Conservation (phyloP, 169 alveolate genomes). For the Eimeria tenella region DNA sequence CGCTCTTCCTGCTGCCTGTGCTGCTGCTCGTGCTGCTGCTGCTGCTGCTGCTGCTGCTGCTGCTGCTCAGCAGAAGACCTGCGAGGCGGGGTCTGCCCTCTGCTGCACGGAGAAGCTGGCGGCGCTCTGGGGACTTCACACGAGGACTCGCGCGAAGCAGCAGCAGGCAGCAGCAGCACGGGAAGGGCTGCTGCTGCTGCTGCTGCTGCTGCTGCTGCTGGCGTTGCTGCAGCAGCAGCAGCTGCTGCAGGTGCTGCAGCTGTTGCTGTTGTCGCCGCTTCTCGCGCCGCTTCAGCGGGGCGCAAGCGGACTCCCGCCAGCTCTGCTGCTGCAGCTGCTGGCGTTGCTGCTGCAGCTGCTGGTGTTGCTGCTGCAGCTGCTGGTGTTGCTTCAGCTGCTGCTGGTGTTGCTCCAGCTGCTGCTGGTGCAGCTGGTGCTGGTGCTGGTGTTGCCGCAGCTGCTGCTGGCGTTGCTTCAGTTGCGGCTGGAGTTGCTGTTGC, state of each 20-base stretch:
- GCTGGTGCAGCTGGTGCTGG: background rate
- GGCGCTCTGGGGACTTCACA: constrained; percentile 36
- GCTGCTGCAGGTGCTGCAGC: background rate
- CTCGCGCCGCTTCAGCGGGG: constrained; percentile 2
- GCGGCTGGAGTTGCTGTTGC: too few species aligned
- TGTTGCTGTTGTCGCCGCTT: background rate
- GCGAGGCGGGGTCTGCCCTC: background rate
- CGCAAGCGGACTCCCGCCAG: background rate
- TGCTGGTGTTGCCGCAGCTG: background rate
- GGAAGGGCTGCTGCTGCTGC: background rate
- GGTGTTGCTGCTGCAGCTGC: constrained; percentile 14
- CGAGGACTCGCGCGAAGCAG: background rate
- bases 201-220: constrained; percentile 14
- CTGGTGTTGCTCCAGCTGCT: background rate
- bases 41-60: constrained; percentile 36
- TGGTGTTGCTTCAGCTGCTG: background rate
- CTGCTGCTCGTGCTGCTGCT: background rate
- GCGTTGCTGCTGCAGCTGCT: background rate
- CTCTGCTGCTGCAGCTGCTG: background rate
- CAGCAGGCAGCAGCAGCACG: background rate
- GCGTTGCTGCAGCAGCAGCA: background rate
- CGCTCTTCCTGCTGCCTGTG: constrained; percentile 14
- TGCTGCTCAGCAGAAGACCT: background rate
- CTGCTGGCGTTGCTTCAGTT: too few species aligned
- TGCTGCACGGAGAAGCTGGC: constrained; percentile 48